Base-by-base conservation (phyloP, 176 grass and related monocot species). In the Saccharum officinarum region DNA sequence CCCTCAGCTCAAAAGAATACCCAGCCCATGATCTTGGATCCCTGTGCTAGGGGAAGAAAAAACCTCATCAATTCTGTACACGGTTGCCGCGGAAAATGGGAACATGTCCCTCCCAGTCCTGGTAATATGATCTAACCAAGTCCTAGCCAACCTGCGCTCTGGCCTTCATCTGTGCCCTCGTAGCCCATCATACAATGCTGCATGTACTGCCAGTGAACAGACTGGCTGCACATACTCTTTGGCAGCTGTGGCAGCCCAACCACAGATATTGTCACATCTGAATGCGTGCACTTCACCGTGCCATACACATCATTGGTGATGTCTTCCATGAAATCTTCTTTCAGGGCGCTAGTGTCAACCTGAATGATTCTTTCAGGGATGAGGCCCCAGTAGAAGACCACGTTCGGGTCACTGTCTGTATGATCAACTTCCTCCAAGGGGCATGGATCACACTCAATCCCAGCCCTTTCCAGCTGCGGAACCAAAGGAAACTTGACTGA, bases 311-410 rank as follows among this genome's bases (percentile, higher is more conserved):
- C 85, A 38, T 76, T 90, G 76, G 34, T 86, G 38, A 92, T 33
- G 86, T 70, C n/a, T 60, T 79, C 77, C 93, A 88, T 90, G 75
- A 92, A 95, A 26, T 92, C 88, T 65, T 88, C 75, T 81, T 64
- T 77, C 38, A 92, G 55, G 46, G 55, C 78, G 10, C 28, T 36
- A 39, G 38, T 45, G 65, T 90, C 69, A 11, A 95, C 17, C 17
- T 57, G 22, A 40, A 55, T 64, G 44, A 15, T 5, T 60, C 31
- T 60, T 38, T 75, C 40, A 83, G 66, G 50, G 25, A 61, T 78
- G 80, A 92, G 81, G 23, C 93, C 93, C 93, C 93, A 92, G 60
- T 95, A 85, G 73, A 77, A 88, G 38, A 90, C 83, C 41, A 46
- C 71, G 65, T 90, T 90, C 5, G 85, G 90, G 33, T 88, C 81